Base-by-base conservation (phyloP, 2,329 filamentous ascomycete species). In the Fusarium chaquense region DNA sequence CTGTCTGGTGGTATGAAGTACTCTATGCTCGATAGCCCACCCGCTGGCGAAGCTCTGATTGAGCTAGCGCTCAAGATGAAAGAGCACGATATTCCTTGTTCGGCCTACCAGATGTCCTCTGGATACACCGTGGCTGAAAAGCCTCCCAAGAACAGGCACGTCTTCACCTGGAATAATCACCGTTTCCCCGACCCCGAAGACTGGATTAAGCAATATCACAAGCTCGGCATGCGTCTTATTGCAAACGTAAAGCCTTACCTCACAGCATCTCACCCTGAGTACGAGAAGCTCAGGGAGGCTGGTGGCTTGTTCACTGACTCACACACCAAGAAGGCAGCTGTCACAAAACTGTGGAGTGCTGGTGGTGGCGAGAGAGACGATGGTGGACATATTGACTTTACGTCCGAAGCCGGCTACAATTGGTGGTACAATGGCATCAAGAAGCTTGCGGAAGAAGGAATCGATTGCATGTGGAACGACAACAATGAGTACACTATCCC, bases 391-490 rank as follows among this genome's bases (percentile, higher is more conserved):
- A 87, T 93, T 46, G 91, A 93, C 76, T 93, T 93, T 70, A 91
- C 90, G 0, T 91, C 89, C 0, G 81, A 86, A 24, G 84, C 85
- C 0, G 90, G 89, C 0, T 93, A 88, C 73, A 81, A 88, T 18
- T 93, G 90, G 89, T 93, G 91, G 91, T 90, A 87, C 64, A 82
- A 91, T 1, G 90, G 91, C 3, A 87, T 91, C 11, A 84, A 86
- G 62, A 84, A 83, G 51, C 82, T 93, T 2, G 87, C 87, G 57
- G 80, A 86, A 28, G 79, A 87, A 11, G 90, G 90, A 1, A 90
- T 93, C 58, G 90, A 92, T 69, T 90, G 85, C 49, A 92, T 93
- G 80, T 93, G 91, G 91, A 93, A 93, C 69, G 91, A 93, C 76
- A 93, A 93, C 78, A 93, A 93, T 70, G 91, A 93, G 76, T 93